Conservation (phyloP, 2,329 filamentous ascomycete genomes). For the Sordariomycetes sp. region DNA sequence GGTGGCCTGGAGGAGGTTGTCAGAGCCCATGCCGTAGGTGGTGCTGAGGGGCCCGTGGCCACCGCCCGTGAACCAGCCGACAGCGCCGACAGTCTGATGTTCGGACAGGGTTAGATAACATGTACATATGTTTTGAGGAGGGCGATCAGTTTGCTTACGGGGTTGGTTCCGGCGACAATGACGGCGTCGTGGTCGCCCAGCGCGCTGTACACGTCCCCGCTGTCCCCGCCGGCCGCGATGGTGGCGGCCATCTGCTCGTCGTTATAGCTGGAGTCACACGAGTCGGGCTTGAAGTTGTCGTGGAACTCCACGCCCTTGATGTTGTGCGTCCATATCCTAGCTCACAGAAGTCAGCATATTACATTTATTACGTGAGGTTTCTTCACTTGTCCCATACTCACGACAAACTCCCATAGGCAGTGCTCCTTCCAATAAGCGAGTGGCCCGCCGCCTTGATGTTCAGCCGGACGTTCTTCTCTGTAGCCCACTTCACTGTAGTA, state of each 20-base stretch:
- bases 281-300: constrained; percentile 1
- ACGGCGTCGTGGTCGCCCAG: constrained; percentile 4
- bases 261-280: background rate
- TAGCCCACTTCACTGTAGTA: constrained; percentile 23
- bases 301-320: constrained; percentile 3
- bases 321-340: constrained; percentile 4
- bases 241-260: constrained; percentile 2
- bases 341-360: too few species aligned
- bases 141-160: background rate
- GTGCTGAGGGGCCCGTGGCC: constrained; percentile 26
- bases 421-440: background rate
- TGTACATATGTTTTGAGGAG: background rate
- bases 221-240: constrained; percentile 3
- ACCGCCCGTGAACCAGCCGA: constrained; percentile 26
- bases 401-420: background rate
- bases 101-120: too few species aligned
- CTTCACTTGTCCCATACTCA: background rate
- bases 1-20: constrained; percentile 29
- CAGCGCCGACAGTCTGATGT: constrained; percentile 13
- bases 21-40: constrained; percentile 29
- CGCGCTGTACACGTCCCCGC: constrained; percentile 1
- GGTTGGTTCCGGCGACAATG: constrained; percentile 4
- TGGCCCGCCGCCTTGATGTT: constrained; percentile 22
- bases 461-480: constrained; percentile 22
- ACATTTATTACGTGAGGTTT: background rate